Conservation (phyloP, 495 filamentous ascomycete species). For the Aspergillus saccharolyticus region DNA sequence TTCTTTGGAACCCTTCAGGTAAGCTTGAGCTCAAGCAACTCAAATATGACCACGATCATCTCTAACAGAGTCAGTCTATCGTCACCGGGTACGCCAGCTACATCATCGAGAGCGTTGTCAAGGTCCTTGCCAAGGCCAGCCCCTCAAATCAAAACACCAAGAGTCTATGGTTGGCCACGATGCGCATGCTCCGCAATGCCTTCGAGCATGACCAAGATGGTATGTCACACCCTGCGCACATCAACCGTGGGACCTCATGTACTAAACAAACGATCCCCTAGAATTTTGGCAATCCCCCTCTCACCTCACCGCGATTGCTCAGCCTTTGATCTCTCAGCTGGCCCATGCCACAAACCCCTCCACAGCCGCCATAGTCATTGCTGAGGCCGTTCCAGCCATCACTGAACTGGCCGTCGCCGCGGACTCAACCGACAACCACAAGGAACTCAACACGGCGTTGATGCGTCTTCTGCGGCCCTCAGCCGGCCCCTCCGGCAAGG, state of each 20-base stretch:
- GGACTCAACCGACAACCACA: constrained; percentile 81
- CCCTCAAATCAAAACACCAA: constrained; percentile 48
- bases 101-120: constrained; percentile 66
- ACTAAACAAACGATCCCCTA: constrained; percentile 18
- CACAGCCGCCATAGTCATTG: constrained; percentile 35
- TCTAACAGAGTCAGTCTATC: constrained; percentile 54
- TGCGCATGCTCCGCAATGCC: constrained; percentile 63
- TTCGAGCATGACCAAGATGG: constrained; percentile 78
- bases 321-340: constrained; percentile 65
- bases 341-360: constrained; percentile 44
- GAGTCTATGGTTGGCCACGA: constrained; percentile 56
- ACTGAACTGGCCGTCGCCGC: constrained; percentile 72
- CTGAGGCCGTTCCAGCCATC: constrained; percentile 52
- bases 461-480: constrained; percentile 73
- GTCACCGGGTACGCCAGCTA: constrained; percentile 87
- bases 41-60: background rate
- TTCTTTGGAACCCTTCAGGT: constrained; percentile 82
- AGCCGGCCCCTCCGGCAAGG: constrained; percentile 51
- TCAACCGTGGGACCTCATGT: background rate
- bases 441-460: constrained; percentile 71
- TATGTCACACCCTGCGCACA: constrained; percentile 18
- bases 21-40: constrained; percentile 11
- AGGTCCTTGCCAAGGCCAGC: constrained; percentile 51
- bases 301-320: constrained; percentile 68
- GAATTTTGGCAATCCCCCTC: constrained; percentile 88